Percentiles rank a stretch among this genome's conserved stretches.
These are phyloP conservation scores for Suillus decipiens DNA, from an alignment of 768 basidiomycete species.

Conservation along the genomic window DNA sequence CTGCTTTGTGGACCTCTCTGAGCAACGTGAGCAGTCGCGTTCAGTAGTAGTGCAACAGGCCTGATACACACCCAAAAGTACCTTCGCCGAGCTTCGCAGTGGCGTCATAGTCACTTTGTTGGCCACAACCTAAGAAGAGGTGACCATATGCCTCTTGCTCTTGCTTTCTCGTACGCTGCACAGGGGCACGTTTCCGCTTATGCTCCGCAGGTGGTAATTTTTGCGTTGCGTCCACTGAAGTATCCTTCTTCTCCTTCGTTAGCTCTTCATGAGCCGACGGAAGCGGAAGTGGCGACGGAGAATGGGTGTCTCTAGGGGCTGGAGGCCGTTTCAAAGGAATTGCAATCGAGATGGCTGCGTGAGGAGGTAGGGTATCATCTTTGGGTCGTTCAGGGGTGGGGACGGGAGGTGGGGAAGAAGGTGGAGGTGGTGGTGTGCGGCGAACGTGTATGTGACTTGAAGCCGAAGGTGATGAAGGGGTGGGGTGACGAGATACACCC, in stretches of 20 bases:
- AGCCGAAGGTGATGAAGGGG: conserved; percentile 13
- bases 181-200: conserved; percentile 42
- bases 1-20: conserved; percentile 91
- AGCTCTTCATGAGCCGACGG: conserved; percentile 33
- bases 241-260: conserved; percentile 27
- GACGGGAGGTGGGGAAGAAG: conserved; percentile 35
- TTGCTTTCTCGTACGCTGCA: conserved; percentile 58
- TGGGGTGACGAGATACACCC: conserved; percentile 18
- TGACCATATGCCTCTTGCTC: conserved; percentile 71
- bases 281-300: conserved; percentile 42
- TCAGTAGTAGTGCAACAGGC: conserved; percentile 6
- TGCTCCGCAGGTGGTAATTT: conserved; percentile 7
- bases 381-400: conserved; percentile 37
- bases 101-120: conserved; percentile 74
- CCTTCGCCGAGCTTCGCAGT: conserved; percentile 93
- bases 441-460: conserved; percentile 8
- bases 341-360: conserved; percentile 41
- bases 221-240: conserved; percentile 8
- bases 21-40: conserved; percentile 15
- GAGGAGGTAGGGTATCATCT: conserved; percentile 38
- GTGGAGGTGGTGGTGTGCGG: conserved; percentile 25
- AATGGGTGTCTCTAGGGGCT: conserved; percentile 48
- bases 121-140: conserved; percentile 67
- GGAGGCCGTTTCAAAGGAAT: conserved; percentile 46
- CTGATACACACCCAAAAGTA: conserved; percentile 81